Conservation (phyloP, 108 stramenopile species). For the Skeletonema tropicum region DNA sequence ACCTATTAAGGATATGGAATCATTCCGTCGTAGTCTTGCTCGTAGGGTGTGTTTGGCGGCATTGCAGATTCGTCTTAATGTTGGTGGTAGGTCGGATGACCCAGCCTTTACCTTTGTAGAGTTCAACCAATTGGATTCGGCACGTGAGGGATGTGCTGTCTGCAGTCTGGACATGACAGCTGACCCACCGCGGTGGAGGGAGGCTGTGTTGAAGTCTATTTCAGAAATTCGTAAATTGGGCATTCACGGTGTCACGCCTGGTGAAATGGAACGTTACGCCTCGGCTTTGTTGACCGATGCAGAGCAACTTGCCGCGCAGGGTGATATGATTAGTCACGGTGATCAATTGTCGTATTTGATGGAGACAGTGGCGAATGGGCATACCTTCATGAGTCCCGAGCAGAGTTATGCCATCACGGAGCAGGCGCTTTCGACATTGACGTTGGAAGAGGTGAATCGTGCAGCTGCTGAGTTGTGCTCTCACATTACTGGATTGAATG, state of each 20-base stretch:
- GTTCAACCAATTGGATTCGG: conserved; percentile 97
- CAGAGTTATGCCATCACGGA: conserved; percentile 90
- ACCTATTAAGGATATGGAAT: conserved; percentile 80
- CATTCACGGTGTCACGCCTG: conserved; percentile 86
- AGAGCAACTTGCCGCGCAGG: conserved; percentile 93
- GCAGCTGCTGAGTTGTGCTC: conserved; percentile 93
- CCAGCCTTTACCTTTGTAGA: conserved; percentile 97
- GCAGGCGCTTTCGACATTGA: conserved; percentile 83
- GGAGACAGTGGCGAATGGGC: conserved; percentile 96
- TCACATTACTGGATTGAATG: conserved; percentile 83
- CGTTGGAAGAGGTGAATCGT: conserved; percentile 93
- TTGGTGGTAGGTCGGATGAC: conserved; percentile 88
- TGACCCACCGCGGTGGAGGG: conserved; percentile 92
- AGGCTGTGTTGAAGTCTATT: conserved; percentile 89
- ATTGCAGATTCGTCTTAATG: conserved; percentile 95
- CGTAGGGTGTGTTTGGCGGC: conserved; percentile 92
- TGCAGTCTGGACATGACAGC: conserved; percentile 96
- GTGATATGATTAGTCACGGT: conserved; percentile 91
- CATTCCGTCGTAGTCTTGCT: conserved; percentile 87
- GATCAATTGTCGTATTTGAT: conserved; percentile 95
- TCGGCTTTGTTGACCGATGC: conserved; percentile 93
- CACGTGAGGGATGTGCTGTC: conserved; percentile 96
- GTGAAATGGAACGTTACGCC: conserved; percentile 94
- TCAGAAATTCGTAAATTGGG: conserved; percentile 94
- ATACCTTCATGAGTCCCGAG: conserved; percentile 96